Evolutionary conservation across 768 basidiomycete species (phyloP).

Genomic region (Trametes cingulata): DNA sequence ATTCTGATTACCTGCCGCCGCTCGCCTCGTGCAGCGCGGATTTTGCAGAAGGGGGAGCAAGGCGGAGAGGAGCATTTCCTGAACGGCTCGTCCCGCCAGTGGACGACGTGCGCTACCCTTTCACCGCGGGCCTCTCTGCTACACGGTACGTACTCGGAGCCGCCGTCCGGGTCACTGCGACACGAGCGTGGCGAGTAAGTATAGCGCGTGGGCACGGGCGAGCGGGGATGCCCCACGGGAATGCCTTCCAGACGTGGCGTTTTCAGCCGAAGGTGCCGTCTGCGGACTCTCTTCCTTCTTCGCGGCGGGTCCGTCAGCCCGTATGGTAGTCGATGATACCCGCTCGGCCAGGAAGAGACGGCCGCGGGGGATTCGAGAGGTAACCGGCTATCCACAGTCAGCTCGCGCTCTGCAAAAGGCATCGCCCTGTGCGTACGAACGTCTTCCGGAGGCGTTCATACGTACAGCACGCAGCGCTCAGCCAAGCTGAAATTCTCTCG

Average conservation of each 20-base stretch:
- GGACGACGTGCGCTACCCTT: background rate
- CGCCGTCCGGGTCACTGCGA: background rate
- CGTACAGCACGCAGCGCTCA: slow-evolving; percentile 16
- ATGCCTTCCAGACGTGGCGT: background rate
- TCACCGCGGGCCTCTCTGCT: background rate
- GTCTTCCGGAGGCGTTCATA: slow-evolving; percentile 5
- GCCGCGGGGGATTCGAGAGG: background rate
- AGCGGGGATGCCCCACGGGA: background rate
- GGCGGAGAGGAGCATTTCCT: background rate
- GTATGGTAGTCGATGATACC: background rate
- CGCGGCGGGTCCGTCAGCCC: slow-evolving; percentile 5
- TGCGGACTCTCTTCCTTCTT: background rate
- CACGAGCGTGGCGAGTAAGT: background rate
- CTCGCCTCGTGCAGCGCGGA: slow-evolving; percentile 13
- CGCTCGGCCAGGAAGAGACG: slow-evolving; percentile 1
- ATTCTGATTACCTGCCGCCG: slow-evolving; percentile 20
- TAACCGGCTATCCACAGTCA: background rate
- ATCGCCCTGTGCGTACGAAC: slow-evolving; percentile 8
- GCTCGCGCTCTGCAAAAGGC: background rate
- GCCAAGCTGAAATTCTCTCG: slow-evolving; percentile 4
- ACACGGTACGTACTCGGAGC: background rate
- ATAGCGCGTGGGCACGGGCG: background rate
- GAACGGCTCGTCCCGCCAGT: background rate
- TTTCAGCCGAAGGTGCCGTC: background rate
- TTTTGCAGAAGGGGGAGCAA: background rate